phyloP scores from a whole-genome alignment of 177 flowering plant species.

The Vitis hybrid region DNA sequence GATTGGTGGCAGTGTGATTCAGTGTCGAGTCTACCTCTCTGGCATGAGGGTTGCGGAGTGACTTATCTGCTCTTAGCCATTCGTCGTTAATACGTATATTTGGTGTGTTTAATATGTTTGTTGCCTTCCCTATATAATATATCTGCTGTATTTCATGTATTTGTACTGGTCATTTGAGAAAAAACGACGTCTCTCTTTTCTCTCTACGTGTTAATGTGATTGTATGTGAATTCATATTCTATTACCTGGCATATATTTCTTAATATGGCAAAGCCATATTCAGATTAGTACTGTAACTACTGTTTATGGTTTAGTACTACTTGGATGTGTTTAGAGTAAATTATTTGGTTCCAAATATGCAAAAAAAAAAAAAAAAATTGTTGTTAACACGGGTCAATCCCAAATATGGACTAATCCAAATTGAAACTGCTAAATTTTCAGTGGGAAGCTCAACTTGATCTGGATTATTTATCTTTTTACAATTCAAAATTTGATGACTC shows the following conservation, averaged over 20 bases:
- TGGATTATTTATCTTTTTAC: no score
- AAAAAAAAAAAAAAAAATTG: no score
- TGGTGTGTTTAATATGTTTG: background rate
- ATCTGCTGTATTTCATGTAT: background rate
- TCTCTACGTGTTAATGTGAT: background rate
- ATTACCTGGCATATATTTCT: background rate
- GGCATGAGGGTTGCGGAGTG: slow-evolving; percentile 72
- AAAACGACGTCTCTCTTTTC: background rate
- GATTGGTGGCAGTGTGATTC: slow-evolving; percentile 73
- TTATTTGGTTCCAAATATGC: no score
- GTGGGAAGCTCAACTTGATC: no score
- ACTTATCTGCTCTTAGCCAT: slow-evolving; percentile 8
- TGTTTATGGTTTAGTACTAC: no score
- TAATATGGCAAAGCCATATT: no score
- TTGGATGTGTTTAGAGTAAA: no score
- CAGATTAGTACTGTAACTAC: no score
- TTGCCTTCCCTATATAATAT: slow-evolving; percentile 1
- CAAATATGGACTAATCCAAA: no score
- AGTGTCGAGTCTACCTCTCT: slow-evolving; percentile 76
- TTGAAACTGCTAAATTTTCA: no score
- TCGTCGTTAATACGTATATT: background rate
- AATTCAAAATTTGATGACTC: no score
- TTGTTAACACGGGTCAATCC: no score
- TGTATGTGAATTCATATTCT: slow-evolving; percentile 1
- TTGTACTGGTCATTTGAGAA: background rate